Evolutionary conservation across 495 filamentous ascomycete genomes (phyloP).

Genomic region (Aspergillus hancockii): DNA sequence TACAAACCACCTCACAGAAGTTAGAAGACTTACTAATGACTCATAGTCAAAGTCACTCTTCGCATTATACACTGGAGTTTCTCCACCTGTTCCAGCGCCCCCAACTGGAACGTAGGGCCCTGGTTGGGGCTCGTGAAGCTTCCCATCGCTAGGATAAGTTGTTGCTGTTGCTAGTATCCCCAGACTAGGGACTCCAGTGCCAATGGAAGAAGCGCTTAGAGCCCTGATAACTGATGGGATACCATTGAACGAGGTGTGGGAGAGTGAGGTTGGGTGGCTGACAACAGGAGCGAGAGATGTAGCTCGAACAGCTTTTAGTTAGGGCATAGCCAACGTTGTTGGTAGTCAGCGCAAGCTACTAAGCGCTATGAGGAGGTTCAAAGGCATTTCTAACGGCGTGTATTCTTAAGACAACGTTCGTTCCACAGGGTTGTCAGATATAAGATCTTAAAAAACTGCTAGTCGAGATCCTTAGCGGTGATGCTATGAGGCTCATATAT

Average conservation of each 20-base stretch:
- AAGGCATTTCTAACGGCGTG: too few species aligned
- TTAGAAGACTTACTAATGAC: slow-evolving; percentile 52
- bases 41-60: slow-evolving; percentile 76
- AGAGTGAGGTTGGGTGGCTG: not conserved
- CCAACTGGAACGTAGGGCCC: slow-evolving; percentile 75
- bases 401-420: too few species aligned
- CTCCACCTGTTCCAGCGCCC: slow-evolving; percentile 79
- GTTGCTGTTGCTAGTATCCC: slow-evolving; percentile 52
- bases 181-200: slow-evolving; percentile 49
- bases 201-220: slow-evolving; percentile 48
- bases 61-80: slow-evolving; percentile 68
- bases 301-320: not conserved
- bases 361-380: not conserved
- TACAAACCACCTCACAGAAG: too few species aligned
- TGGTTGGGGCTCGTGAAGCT: slow-evolving; percentile 62
- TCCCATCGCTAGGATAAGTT: slow-evolving; percentile 69
- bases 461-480: too few species aligned
- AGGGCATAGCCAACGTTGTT: not conserved
- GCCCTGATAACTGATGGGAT: slow-evolving; percentile 60
- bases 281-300: slow-evolving; percentile 5
- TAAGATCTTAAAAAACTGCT: too few species aligned
- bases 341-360: not conserved
- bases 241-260: slow-evolving; percentile 59
- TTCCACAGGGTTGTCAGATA: too few species aligned
- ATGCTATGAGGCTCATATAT: too few species aligned